Base-by-base conservation (phyloP, 2,329 filamentous ascomycete genomes). In the Scleromitrula shiraiana region DNA sequence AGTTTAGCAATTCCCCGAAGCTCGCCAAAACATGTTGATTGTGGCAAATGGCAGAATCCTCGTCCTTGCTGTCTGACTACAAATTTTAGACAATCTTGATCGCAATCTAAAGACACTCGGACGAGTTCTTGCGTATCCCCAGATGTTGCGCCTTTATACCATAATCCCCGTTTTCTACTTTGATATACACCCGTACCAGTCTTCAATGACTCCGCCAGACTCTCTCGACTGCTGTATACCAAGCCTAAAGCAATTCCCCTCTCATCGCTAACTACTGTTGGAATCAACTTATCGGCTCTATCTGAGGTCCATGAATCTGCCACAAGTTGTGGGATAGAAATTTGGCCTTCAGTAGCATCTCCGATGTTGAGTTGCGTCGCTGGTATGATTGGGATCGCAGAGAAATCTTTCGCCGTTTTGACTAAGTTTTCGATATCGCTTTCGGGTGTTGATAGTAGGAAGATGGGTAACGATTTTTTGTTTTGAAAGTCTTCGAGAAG, bases 141-240 rank as follows among this genome's bases (percentile, higher is more conserved):
- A 46, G 91, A 97, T 7, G 85, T 93, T 44, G 90, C 87, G 5
- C 93, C 93, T 71, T 98, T 98, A 68, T 95, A 85, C 93, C 93
- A 98, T 23, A 98, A 69, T 0, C 93, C 93, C 37, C 93, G 80
- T 73, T 96, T 97, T 44, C 93, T 78, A 70, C 91, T 97, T 68
- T 96, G 89, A 66, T 98, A 98, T 30, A 97, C 91, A 26, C 93
- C 63, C 10, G 77, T 75, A 17, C 83, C 82, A 7, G 88, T 95
- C 60, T 79, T 80, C 52, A 98, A 65, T 30, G 91, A 91, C 69
- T 95, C 91, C 7, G 81, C 74, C 27, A 98, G 81, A 64, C 91
- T 97, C 66, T 94, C 87, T 54, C 85, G 80, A 62, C 87, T 96
- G 68, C 90, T 95, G 73, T 96, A 98, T 15, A 96, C 93, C 55